These are phyloP conservation scores for Penicillium goetzii DNA, from an alignment of 495 filamentous ascomycete genomes.

Conservation along the genomic window DNA sequence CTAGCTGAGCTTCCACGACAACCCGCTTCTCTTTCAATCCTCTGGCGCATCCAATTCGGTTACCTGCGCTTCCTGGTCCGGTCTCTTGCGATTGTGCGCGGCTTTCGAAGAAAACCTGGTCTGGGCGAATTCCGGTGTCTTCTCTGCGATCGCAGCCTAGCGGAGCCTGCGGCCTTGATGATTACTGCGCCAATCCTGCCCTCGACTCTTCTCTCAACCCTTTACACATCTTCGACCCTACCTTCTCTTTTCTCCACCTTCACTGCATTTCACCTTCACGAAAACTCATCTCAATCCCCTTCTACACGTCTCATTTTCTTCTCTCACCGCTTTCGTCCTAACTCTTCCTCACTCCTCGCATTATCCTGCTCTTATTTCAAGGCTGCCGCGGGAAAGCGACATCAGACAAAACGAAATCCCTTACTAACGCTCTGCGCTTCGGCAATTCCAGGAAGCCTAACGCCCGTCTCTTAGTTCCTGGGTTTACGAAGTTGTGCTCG, in stretches of 20 bases:
- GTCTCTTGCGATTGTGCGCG: background rate
- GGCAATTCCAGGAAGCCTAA: slow-evolving; percentile 24
- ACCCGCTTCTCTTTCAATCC: slow-evolving; percentile 2
- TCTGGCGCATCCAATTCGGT: slow-evolving; percentile 2
- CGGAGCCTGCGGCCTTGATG: slow-evolving; percentile 7
- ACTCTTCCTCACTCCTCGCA: background rate
- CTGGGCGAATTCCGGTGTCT: slow-evolving; percentile 21
- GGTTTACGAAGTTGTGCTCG: slow-evolving; percentile 41
- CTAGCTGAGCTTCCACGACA: background rate
- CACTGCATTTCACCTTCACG: background rate
- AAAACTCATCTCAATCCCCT: background rate
- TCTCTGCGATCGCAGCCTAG: background rate
- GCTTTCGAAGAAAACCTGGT: slow-evolving; percentile 12
- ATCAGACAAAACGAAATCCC: background rate
- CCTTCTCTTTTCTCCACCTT: background rate
- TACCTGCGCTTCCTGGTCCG: slow-evolving; percentile 2
- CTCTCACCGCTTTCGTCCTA: background rate
- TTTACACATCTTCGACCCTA: background rate
- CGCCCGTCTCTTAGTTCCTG: slow-evolving; percentile 33
- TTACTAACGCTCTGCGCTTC: slow-evolving; percentile 14
- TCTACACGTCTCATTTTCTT: background rate
- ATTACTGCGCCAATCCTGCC: background rate
- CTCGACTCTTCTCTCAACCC: background rate
- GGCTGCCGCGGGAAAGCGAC: background rate
- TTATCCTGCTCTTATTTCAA: background rate